Evolutionary conservation across 768 basidiomycete species (phyloP).

Genomic region (Lactarius vividus): DNA sequence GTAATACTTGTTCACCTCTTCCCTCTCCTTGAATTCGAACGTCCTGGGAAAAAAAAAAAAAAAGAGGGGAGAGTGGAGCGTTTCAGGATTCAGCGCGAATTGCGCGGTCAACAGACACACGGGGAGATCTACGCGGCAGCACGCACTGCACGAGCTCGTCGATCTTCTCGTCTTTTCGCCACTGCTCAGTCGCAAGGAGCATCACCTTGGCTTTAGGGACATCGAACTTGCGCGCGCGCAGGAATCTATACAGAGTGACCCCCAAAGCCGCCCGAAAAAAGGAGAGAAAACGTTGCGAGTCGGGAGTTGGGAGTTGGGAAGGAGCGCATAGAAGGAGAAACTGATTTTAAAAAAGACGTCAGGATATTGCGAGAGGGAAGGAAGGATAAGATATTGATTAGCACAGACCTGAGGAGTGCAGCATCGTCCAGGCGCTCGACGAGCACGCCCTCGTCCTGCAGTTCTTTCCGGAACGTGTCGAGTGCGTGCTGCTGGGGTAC

Average conservation of each 20-base stretch:
- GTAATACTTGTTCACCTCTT: conserved; percentile 85
- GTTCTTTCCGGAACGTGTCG: conserved; percentile 62
- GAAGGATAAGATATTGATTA: neutral
- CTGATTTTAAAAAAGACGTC: neutral
- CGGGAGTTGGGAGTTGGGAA: neutral
- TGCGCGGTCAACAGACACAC: neutral
- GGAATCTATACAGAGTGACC: conserved; percentile 53
- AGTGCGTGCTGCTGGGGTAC: conserved; percentile 60
- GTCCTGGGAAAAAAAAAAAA: conserved; percentile 43
- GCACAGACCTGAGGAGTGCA: conserved; percentile 57
- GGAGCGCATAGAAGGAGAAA: neutral
- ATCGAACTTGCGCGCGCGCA: conserved; percentile 93
- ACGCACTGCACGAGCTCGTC: conserved; percentile 69
- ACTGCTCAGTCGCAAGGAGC: conserved; percentile 78
- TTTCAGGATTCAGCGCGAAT: neutral
- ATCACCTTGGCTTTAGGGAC: conserved; percentile 77
- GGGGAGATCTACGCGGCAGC: neutral
- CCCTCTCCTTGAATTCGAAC: conserved; percentile 85
- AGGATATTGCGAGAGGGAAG: neutral
- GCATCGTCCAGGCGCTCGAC: conserved; percentile 71
- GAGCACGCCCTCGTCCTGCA: conserved; percentile 58
- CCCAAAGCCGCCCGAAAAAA: neutral
- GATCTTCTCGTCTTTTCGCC: conserved; percentile 84
- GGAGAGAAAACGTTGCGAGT: neutral
- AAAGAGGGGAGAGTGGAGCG: neutral